phyloP scores from a whole-genome alignment of 768 basidiomycete species.

The Hemileccinum rubropunctum region DNA sequence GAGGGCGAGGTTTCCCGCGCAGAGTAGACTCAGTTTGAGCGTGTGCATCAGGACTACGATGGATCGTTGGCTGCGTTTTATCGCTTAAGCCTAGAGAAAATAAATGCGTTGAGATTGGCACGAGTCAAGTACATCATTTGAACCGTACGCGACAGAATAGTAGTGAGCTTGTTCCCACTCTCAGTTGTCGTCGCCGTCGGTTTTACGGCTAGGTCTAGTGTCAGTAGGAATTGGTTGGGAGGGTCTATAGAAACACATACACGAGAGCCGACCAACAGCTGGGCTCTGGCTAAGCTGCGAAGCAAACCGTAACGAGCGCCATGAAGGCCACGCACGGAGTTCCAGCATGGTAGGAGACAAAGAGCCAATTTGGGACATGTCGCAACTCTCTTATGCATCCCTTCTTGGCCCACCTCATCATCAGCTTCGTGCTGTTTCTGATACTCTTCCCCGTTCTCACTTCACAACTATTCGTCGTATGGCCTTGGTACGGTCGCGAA shows the following conservation, averaged over 20 bases:
- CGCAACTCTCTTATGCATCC: slow-evolving; percentile 36
- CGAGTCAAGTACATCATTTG: background rate
- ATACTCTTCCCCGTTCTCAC: slow-evolving; percentile 89
- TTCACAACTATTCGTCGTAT: slow-evolving; percentile 84
- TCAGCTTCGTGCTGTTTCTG: slow-evolving; percentile 65
- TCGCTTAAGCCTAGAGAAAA: slow-evolving; percentile 18
- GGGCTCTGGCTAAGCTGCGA: slow-evolving; percentile 5
- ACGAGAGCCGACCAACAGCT: background rate
- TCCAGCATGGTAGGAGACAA: slow-evolving; percentile 17
- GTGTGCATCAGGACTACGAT: slow-evolving; percentile 4
- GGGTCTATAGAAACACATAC: background rate
- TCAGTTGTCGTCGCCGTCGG: background rate
- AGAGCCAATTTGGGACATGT: slow-evolving; percentile 5
- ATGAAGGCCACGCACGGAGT: slow-evolving; percentile 6
- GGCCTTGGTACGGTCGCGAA: slow-evolving; percentile 87
- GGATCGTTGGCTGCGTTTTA: background rate
- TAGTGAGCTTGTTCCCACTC: background rate
- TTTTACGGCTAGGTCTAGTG: slow-evolving; percentile 1
- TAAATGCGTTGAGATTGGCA: background rate
- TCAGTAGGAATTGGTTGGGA: slow-evolving; percentile 5
- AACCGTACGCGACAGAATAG: slow-evolving; percentile 24
- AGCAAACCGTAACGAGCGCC: slow-evolving; percentile 7
- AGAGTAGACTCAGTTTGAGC: background rate
- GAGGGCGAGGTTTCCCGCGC: background rate
- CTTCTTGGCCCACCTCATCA: slow-evolving; percentile 58